Base-by-base conservation (phyloP, 2,329 filamentous ascomycete species). In the Hymenoscyphus repandus region DNA sequence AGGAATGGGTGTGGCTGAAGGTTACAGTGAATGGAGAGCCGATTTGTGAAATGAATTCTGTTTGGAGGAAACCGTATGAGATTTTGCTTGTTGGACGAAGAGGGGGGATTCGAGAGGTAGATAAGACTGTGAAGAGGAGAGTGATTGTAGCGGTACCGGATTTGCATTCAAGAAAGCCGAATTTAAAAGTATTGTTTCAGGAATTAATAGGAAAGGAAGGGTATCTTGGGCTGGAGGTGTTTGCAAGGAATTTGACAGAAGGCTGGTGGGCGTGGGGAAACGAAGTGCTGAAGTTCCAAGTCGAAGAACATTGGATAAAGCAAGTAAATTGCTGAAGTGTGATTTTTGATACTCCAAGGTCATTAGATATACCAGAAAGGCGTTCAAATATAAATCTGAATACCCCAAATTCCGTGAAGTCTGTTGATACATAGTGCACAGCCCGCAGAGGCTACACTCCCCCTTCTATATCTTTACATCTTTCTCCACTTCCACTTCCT, bases 211-310 rank as follows among this genome's bases (percentile, higher is more conserved):
- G 72, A 2, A 55, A 62, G 33, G 42, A 61, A 5, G 66, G 71
- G 2, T 84, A 81, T 58, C 62, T 65, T 13, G 86, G 78, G 2
- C 70, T 91, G n/a, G 88, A 93, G 67, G 73, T 91, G 1, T 93
- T 92, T 69, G 85, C 87, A 1, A 75, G 88, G 50, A 82, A 86
- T 63, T 69, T 90, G 40, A 88, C 87, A 1, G 76, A 80, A 6
- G 85, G 85, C 0, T 92, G 88, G 88, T 87, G 83, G 77, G 78
- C 79, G 27, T 91, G 86, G 86, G 88, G 88, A 2, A 77, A 90
- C 58, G 83, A 92, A 61, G 83, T 80, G 7, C 66, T 89, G 51
- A 79, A 79, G 54, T 90, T 86, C 60, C 88, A 91, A 62, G 74
- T 76, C 52, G 66, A 74, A 6, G 70, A 75, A 34, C 68, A 75